Evolutionary conservation across 2,329 filamentous ascomycete genomes (phyloP).

Genomic region (Stagonosporopsis cucurbitacearum): DNA sequence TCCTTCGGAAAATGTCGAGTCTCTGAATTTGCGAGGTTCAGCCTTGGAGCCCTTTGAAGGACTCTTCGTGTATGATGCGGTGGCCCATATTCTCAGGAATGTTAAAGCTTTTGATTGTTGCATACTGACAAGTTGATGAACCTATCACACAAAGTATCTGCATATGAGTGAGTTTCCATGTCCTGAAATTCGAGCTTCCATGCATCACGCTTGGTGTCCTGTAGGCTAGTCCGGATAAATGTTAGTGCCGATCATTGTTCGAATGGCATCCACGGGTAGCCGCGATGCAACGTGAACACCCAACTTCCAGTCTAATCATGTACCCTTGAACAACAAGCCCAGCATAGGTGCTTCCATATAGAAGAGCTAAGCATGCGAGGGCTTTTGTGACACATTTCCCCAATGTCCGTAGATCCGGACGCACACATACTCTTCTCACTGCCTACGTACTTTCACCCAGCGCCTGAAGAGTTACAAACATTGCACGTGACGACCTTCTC

Average conservation of each 20-base stretch:
- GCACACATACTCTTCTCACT: not conserved
- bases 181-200: too few species aligned
- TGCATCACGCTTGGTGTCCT: too few species aligned
- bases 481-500: not conserved
- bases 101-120: too few species aligned
- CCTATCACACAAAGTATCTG: too few species aligned
- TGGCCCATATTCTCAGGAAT: too few species aligned
- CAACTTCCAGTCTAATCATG: not conserved
- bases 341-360: not conserved
- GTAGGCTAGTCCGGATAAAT: not conserved
- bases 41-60: too few species aligned
- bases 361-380: not conserved
- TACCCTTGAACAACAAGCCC: not conserved
- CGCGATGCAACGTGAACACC: not conserved
- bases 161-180: too few species aligned
- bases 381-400: not conserved
- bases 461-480: too few species aligned
- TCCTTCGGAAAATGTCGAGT: too few species aligned
- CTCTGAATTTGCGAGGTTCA: too few species aligned
- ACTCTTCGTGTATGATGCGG: too few species aligned
- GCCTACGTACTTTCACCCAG: slow-evolving; percentile 1
- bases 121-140: too few species aligned
- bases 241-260: not conserved
- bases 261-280: not conserved
- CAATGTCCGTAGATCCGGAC: not conserved